Evolutionary conservation across 257 asterid species (phyloP).

Genomic region (Oldenlandia corymbosa): DNA sequence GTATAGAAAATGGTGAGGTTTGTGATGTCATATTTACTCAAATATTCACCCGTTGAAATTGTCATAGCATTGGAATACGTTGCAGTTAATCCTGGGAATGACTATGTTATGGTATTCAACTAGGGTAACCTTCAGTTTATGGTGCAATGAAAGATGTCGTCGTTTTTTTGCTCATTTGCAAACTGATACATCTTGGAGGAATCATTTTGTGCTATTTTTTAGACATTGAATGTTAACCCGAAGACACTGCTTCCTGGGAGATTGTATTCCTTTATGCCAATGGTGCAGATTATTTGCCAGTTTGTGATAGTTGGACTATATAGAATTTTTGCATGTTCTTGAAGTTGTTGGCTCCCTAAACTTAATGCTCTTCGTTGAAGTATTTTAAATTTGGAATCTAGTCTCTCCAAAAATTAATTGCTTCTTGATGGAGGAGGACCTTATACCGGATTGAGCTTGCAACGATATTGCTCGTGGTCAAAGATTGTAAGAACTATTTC

Average conservation of each 20-base stretch:
- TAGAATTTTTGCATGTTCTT: background rate
- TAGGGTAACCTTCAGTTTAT: background rate
- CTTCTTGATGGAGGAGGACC: background rate
- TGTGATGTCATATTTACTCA: background rate
- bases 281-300: background rate
- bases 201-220: background rate
- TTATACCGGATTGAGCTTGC: background rate
- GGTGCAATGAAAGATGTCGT: background rate
- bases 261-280: background rate
- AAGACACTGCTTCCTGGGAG: background rate
- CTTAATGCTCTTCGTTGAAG: background rate
- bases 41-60: background rate
- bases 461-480: background rate
- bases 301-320: background rate
- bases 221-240: background rate
- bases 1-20: background rate
- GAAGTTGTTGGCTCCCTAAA: background rate
- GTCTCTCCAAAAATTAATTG: background rate
- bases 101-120: background rate
- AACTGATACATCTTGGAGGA: background rate
- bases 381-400: background rate
- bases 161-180: background rate
- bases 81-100: background rate
- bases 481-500: background rate
- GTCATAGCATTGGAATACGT: background rate